These are phyloP conservation scores for Coniferiporia weirii DNA, from an alignment of 1,284 basidiomycete genomes.

Conservation along the genomic window DNA sequence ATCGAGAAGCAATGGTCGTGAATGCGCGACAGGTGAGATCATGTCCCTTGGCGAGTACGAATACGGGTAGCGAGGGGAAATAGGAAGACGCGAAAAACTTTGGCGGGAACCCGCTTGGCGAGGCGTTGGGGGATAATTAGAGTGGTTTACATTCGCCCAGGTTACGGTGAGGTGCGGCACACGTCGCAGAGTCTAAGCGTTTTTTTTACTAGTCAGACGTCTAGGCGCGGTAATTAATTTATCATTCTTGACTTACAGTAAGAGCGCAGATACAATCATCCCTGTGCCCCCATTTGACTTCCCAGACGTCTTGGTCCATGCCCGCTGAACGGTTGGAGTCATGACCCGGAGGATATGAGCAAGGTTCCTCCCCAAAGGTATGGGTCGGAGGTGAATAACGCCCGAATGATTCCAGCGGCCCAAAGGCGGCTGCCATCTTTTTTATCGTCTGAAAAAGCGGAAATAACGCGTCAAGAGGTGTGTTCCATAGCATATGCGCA, in stretches of 20 bases:
- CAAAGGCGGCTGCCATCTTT: conserved; percentile 48
- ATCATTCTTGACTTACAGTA: conserved; percentile 40
- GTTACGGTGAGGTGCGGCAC: conserved; percentile 69
- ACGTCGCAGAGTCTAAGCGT: conserved; percentile 53
- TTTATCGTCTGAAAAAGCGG: conserved; percentile 37
- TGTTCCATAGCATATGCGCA: neutral
- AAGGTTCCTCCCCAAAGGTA: conserved; percentile 9
- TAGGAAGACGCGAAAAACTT: conserved; percentile 9
- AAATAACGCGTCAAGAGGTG: neutral
- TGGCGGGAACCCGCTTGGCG: conserved; percentile 1
- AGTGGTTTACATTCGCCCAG: conserved; percentile 59
- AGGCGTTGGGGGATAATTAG: conserved; percentile 2
- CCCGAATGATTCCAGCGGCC: conserved; percentile 46
- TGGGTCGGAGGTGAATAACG: conserved; percentile 17
- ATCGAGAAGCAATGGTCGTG: conserved; percentile 9
- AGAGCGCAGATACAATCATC: conserved; percentile 68
- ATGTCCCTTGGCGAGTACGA: conserved; percentile 1
- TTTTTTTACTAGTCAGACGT: conserved; percentile 15
- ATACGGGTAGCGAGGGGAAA: conserved; percentile 15
- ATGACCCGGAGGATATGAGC: conserved; percentile 44
- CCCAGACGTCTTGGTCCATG: conserved; percentile 63
- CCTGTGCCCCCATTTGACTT: conserved; percentile 70
- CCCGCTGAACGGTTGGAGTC: conserved; percentile 42
- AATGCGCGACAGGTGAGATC: conserved; percentile 3
- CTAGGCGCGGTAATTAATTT: neutral